phyloP scores from a whole-genome alignment of 345 rosid species.

The Brassica carinata region DNA sequence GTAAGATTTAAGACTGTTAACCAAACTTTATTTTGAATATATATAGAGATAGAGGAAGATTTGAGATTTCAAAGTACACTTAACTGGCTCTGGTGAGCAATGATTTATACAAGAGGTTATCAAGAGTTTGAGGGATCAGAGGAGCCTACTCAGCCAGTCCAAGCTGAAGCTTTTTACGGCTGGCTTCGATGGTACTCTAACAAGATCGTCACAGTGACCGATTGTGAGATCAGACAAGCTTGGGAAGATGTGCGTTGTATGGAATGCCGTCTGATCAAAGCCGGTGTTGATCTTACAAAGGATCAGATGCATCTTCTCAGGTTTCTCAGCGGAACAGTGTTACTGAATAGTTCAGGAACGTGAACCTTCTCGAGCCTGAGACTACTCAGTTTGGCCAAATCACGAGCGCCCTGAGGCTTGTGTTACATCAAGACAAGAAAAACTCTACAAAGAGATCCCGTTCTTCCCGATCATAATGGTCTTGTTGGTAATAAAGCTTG shows the following conservation, averaged over 20 bases:
- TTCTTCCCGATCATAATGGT: slow-evolving; percentile 28
- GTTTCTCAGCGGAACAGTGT: slow-evolving; percentile 44
- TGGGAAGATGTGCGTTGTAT: slow-evolving; percentile 62
- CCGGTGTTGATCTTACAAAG: slow-evolving; percentile 64
- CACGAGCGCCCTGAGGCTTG: too few relatives aligned
- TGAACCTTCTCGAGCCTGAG: slow-evolving; percentile 82
- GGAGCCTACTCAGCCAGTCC: slow-evolving; percentile 68
- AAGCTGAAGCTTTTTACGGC: slow-evolving; percentile 54
- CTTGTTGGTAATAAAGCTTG: slow-evolving; percentile 19
- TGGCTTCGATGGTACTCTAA: slow-evolving; percentile 55
- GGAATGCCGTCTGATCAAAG: slow-evolving; percentile 49
- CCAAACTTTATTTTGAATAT: not conserved
- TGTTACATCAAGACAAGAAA: too few relatives aligned
- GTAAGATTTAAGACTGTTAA: not conserved
- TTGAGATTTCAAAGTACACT: not conserved
- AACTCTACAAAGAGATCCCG: too few relatives aligned
- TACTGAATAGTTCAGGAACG: slow-evolving; percentile 46
- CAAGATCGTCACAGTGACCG: slow-evolving; percentile 76
- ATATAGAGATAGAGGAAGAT: not conserved
- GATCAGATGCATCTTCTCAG: slow-evolving; percentile 64
- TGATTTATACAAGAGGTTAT: not conserved
- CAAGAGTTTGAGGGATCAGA: not conserved
- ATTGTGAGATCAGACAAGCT: slow-evolving; percentile 62
- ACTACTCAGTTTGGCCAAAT: slow-evolving; percentile 58
- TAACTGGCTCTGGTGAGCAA: not conserved